Evolutionary conservation across 2,329 filamentous ascomycete species (phyloP).

Genomic region (Exophiala aquamarina): DNA sequence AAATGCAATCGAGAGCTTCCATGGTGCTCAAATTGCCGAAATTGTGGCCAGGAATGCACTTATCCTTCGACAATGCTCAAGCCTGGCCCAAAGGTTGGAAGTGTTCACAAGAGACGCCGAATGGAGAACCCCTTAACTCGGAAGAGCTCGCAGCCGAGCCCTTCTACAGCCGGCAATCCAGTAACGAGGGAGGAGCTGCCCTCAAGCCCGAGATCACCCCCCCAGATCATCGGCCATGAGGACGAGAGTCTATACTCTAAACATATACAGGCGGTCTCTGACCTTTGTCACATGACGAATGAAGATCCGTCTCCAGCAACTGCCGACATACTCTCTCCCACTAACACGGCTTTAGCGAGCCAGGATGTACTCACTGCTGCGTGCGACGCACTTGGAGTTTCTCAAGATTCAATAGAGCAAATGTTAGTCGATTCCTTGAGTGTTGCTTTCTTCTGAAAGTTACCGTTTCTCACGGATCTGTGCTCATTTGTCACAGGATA

Average conservation of each 20-base stretch:
- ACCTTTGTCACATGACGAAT: constrained; percentile 8
- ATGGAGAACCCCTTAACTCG: no score
- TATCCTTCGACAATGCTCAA: constrained; percentile 15
- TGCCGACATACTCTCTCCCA: background rate
- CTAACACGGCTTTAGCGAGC: background rate
- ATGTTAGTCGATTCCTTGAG: constrained; percentile 2
- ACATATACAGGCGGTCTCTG: constrained; percentile 22
- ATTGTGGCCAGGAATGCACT: constrained; percentile 2
- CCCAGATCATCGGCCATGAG: constrained; percentile 1
- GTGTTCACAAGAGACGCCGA: constrained; percentile 9
- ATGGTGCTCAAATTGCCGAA: constrained; percentile 5
- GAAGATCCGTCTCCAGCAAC: constrained; percentile 4
- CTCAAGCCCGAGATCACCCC: no score
- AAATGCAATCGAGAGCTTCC: constrained; percentile 7
- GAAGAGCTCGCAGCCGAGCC: background rate
- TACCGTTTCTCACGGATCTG: no score
- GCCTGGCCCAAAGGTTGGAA: constrained; percentile 25
- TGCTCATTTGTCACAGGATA: no score
- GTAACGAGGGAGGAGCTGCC: no score
- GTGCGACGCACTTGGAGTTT: background rate
- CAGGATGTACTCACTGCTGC: background rate
- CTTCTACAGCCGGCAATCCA: no score
- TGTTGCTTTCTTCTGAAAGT: background rate
- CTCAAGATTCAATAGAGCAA: constrained; percentile 1
- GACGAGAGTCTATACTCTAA: constrained; percentile 22